Base-by-base conservation (phyloP, 805 yeast genomes). In the Kockiozyma suomiensis region DNA sequence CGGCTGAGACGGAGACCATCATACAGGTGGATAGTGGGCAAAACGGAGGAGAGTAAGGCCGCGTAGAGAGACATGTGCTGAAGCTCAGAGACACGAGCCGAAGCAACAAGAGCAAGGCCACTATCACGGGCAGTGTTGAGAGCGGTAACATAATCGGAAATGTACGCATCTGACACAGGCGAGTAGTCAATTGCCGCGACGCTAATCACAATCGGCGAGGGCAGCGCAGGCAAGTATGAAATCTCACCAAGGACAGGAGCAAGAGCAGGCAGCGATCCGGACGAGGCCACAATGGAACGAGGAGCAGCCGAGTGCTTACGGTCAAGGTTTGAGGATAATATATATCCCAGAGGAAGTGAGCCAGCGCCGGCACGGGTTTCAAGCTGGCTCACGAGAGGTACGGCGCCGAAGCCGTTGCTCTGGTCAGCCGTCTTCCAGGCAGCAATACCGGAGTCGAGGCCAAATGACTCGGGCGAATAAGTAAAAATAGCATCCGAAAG, bases 361-460 rank as follows among this genome's bases (percentile, higher is more conserved):
- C 93, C 89, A 33, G 97, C 94, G 68, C 97, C 97, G 1, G 87
- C 78, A 72, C 96, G 84, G 58, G 89, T 82, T 70, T 91, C 90
- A 54, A 74, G 68, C 53, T 69, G 76, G 70, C 83, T 78, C 66
- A 86, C 74, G 55, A 78, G 78, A 28, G 96, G 94, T 56, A 85
- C 82, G n/a, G 72, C 74, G 25, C 85, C 85, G 48, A 73, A 70
- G 13, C 82, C 76, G 70, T 87, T 86, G 41, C 72, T 70, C 69
- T 82, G 80, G 69, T 77, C 78, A 50, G 78, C 73, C 48, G 76
- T 72, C 46, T 79, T 71, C 96, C 96, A 90, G 53, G 80, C 73
- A 62, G 77, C 78, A 63, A 87, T 70, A 50, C 83, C 79, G n/a
- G 78, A 72, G 72, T 87, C 90, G 52, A 89, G 75, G 49, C 82